Percentiles rank a stretch among this genome's conserved stretches.
These are phyloP conservation scores for Amorphotheca resinae DNA, from an alignment of 495 filamentous ascomycete genomes.

Conservation along the genomic window DNA sequence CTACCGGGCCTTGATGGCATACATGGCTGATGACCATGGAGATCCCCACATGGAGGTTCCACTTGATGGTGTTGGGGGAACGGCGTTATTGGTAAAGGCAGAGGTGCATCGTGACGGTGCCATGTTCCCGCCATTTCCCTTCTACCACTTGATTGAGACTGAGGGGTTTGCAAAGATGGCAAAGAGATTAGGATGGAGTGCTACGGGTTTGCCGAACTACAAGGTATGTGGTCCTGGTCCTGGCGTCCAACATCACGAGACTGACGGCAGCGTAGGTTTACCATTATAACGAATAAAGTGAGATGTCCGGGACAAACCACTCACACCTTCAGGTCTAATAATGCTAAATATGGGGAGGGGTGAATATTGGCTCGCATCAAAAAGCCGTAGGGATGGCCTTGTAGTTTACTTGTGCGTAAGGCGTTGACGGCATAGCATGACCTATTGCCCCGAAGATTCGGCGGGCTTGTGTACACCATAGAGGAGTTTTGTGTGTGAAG, in stretches of 20 bases:
- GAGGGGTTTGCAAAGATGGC: conserved; percentile 99
- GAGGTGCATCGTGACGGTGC: conserved; percentile 95
- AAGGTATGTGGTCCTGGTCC: conserved; percentile 48
- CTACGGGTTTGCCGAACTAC: conserved; percentile 86
- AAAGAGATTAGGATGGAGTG: conserved; percentile 67
- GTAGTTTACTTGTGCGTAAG: conserved; percentile 4
- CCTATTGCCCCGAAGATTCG: conserved; percentile 5
- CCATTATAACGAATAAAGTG: conserved; percentile 71
- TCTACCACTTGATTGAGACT: conserved; percentile 94
- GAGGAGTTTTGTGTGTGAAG: too few species aligned
- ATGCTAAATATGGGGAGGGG: background rate
- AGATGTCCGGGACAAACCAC: conserved; percentile 13
- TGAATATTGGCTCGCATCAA: conserved; percentile 1
- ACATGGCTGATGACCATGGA: conserved; percentile 47
- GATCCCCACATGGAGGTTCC: conserved; percentile 49
- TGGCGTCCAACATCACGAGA: background rate
- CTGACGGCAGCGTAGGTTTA: conserved; percentile 47
- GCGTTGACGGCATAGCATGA: conserved; percentile 18
- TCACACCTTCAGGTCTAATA: conserved; percentile 13
- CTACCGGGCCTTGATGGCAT: conserved; percentile 86
- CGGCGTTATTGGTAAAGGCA: conserved; percentile 87
- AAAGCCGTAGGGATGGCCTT: conserved; percentile 9
- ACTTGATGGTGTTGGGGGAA: conserved; percentile 90
- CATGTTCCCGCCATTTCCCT: conserved; percentile 95
- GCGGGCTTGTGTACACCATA: conserved; percentile 18